Evolutionary conservation across 1,284 basidiomycete genomes (phyloP).

Genomic region (Tetrapyrgos nigripes): DNA sequence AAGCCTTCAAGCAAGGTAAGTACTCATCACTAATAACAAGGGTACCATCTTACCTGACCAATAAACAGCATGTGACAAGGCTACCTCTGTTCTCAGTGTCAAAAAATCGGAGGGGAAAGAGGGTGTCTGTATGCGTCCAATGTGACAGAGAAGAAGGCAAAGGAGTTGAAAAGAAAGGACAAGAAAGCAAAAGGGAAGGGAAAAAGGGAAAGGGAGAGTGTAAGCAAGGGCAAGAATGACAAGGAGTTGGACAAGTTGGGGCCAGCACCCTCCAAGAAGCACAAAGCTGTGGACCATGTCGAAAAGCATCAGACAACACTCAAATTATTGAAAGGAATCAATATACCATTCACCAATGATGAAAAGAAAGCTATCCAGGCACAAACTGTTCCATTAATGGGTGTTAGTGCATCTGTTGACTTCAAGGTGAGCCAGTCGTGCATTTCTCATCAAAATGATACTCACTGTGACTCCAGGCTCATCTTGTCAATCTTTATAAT

Average conservation of each 20-base stretch:
- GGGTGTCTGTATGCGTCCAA: constrained; percentile 8
- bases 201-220: not conserved
- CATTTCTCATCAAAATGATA: constrained; percentile 14
- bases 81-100: constrained; percentile 6
- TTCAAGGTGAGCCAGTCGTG: constrained; percentile 21
- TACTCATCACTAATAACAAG: not conserved
- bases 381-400: constrained; percentile 17
- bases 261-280: constrained; percentile 3
- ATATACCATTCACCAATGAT: not conserved
- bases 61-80: not conserved
- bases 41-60: not conserved
- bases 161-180: not conserved
- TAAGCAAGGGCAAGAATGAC: not conserved
- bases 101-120: not conserved
- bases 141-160: constrained; percentile 2
- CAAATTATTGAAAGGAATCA: constrained; percentile 6
- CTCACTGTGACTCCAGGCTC: not conserved
- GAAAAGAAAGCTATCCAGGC: not conserved
- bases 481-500: constrained; percentile 28
- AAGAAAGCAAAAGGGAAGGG: not conserved
- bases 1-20: not conserved
- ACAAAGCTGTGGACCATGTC: constrained; percentile 1
- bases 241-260: not conserved
- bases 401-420: constrained; percentile 24
- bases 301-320: constrained; percentile 13